Evolutionary conservation across 2,329 filamentous ascomycete genomes (phyloP).

Genomic region (Albophoma yamanashiensis): DNA sequence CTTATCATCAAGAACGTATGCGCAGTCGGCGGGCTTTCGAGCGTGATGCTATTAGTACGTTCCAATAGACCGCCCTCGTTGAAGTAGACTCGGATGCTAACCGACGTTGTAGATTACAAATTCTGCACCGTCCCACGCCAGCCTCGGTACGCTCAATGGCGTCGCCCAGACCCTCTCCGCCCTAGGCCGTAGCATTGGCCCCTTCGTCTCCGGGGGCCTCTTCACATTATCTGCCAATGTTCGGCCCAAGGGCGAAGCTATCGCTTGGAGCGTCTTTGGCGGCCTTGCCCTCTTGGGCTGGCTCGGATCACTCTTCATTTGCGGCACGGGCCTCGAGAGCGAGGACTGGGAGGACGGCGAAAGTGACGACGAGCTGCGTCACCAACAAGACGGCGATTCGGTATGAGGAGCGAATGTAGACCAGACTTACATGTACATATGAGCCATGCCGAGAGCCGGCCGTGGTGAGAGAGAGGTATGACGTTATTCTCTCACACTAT

Average conservation of each 20-base stretch:
- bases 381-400: background rate
- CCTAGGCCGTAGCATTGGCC: conserved; percentile 77
- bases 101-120: conserved; percentile 67
- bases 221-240: conserved; percentile 71
- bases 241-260: conserved; percentile 67
- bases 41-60: conserved; percentile 72
- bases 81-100: conserved; percentile 1
- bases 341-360: conserved; percentile 36
- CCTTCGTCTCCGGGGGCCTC: conserved; percentile 76
- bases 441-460: background rate
- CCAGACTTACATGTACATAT: background rate
- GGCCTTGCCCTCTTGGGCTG: conserved; percentile 75
- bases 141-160: conserved; percentile 83
- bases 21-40: conserved; percentile 80
- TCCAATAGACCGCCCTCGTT: background rate
- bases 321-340: conserved; percentile 50
- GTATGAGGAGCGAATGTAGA: background rate
- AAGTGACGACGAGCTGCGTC: conserved; percentile 9
- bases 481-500: background rate
- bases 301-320: conserved; percentile 66
- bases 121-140: conserved; percentile 74
- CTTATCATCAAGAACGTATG: conserved; percentile 85
- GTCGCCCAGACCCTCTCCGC: conserved; percentile 90
- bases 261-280: conserved; percentile 83
- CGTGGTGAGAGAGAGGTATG: background rate